phyloP scores from a whole-genome alignment of 306 rosid species.

The Quercus wislizeni region DNA sequence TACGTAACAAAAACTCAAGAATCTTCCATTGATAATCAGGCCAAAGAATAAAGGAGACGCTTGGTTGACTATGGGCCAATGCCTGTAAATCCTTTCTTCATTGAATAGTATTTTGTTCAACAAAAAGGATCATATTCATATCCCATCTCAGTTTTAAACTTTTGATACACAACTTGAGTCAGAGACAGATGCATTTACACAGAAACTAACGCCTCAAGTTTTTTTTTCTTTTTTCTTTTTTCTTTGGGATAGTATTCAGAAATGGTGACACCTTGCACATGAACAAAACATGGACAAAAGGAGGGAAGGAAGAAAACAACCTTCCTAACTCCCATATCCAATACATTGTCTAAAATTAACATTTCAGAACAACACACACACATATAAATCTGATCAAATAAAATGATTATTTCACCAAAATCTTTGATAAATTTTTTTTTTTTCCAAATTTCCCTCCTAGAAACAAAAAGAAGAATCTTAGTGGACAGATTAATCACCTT shows the following conservation, averaged over 20 bases:
- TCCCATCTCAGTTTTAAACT: conserved; percentile 7
- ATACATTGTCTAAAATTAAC: neutral
- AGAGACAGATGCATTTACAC: conserved; percentile 8
- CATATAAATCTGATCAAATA: neutral
- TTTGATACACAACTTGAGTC: conserved; percentile 11
- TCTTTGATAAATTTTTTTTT: neutral
- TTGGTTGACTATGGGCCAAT: neutral
- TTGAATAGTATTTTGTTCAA: neutral
- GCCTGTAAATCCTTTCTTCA: neutral
- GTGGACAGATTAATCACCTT: conserved; percentile 67
- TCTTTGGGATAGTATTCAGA: neutral
- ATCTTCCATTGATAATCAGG: neutral
- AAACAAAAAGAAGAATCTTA: conserved; percentile 10
- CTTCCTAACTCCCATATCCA: neutral
- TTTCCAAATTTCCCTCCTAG: neutral
- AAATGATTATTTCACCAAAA: neutral
- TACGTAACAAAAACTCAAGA: neutral
- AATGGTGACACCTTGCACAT: neutral
- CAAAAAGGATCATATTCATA: neutral
- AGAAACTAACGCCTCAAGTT: neutral
- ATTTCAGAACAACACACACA: too few relatives aligned
- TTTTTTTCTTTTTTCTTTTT: neutral
- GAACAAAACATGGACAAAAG: neutral
- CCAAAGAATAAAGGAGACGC: neutral
- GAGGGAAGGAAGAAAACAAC: neutral